phyloP scores from a whole-genome alignment of 1,139 yeast genomes.

The Pichia sp. region DNA sequence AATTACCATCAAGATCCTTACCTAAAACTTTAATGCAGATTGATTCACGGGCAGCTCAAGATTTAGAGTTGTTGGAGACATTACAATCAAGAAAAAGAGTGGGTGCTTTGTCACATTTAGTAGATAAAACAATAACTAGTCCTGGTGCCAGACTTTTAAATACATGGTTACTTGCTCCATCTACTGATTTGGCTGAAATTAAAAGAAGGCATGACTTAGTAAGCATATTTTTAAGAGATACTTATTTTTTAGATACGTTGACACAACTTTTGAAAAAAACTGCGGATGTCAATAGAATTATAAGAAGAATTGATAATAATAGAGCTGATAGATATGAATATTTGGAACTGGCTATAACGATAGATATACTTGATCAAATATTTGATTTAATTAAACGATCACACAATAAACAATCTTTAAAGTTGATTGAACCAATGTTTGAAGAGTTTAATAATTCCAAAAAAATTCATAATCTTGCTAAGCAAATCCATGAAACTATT shows the following conservation, averaged over 20 bases:
- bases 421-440: constrained; percentile 20
- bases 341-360: constrained; percentile 26
- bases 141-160: constrained; percentile 75
- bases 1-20: constrained; percentile 45
- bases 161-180: constrained; percentile 82
- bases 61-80: constrained; percentile 64
- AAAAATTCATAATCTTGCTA: constrained; percentile 19
- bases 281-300: constrained; percentile 47
- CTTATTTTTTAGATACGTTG: constrained; percentile 34
- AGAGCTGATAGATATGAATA: constrained; percentile 28
- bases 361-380: constrained; percentile 23
- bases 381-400: constrained; percentile 9
- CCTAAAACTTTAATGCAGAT: constrained; percentile 59
- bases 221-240: constrained; percentile 41
- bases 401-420: constrained; percentile 5
- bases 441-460: constrained; percentile 15
- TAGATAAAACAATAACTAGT: constrained; percentile 68
- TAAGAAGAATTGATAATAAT: constrained; percentile 39
- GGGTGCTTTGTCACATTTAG: constrained; percentile 66
- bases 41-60: constrained; percentile 76
- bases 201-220: constrained; percentile 59
- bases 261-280: constrained; percentile 33
- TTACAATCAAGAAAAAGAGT: constrained; percentile 51
- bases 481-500: constrained; percentile 20
- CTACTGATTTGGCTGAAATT: constrained; percentile 53